Percentiles rank a stretch among this genome's conserved stretches.
Conservation (phyloP, 2,329 filamentous ascomycete genomes). For the Cercospora zeina region DNA sequence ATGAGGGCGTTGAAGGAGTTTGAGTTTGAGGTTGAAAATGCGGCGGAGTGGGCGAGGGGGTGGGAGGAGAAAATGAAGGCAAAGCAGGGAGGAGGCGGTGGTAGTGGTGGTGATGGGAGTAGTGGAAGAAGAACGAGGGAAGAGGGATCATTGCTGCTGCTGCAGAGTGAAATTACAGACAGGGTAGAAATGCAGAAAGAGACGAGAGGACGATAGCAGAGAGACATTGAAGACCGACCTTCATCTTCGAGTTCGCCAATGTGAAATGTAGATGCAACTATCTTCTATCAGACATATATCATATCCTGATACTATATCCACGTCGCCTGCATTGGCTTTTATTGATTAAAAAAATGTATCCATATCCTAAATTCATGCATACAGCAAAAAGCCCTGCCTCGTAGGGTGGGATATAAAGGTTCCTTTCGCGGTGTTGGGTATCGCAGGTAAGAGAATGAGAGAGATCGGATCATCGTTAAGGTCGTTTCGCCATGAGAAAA, state of each 20-base stretch:
- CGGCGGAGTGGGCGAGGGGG: conserved; percentile 45
- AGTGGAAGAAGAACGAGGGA: background rate
- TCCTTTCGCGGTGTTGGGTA: background rate
- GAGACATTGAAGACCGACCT: background rate
- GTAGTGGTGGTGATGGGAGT: no score
- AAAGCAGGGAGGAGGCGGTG: background rate
- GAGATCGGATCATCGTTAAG: background rate
- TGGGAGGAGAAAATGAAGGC: background rate
- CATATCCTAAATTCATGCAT: no score
- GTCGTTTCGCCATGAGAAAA: background rate
- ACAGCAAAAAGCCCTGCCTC: no score
- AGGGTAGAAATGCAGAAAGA: background rate
- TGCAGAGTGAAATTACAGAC: background rate
- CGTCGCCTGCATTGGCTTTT: no score
- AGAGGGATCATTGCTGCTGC: background rate
- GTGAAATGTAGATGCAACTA: no score
- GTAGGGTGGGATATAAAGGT: no score
- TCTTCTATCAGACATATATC: no score
- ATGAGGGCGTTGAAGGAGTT: conserved; percentile 83
- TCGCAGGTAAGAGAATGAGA: background rate
- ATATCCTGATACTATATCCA: no score
- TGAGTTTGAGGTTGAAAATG: conserved; percentile 83
- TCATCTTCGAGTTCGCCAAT: no score
- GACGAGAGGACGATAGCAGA: background rate
- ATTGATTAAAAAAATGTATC: no score